A percentile compares a stretch with the other conserved stretches of the same genome.
Evolutionary conservation across 441 rosid species (phyloP).

Genomic region (Lepidium campestre): DNA sequence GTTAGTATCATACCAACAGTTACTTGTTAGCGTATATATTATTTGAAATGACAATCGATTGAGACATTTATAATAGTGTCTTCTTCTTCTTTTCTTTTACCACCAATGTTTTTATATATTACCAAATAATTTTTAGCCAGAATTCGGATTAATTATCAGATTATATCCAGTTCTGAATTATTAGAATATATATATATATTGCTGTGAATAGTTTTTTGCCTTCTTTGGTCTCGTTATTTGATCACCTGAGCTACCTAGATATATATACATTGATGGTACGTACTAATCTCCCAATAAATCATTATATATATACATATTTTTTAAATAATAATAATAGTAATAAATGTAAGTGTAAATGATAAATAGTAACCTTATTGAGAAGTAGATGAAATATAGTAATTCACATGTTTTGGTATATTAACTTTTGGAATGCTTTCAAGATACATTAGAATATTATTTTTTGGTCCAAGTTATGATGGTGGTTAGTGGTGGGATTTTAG

Average conservation of each 20-base stretch:
- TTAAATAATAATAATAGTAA: too few relatives aligned
- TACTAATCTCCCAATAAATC: too few relatives aligned
- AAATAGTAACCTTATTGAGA: background rate
- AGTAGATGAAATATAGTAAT: background rate
- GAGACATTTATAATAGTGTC: constrained; percentile 33
- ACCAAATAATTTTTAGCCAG: background rate
- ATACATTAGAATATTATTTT: constrained; percentile 8
- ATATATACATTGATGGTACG: too few relatives aligned
- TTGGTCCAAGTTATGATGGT: constrained; percentile 35
- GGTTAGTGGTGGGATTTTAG: constrained; percentile 30
- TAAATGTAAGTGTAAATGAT: background rate
- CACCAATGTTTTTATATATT: background rate
- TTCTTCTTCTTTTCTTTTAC: background rate
- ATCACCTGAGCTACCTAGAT: too few relatives aligned
- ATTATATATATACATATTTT: too few relatives aligned
- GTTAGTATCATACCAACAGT: constrained; percentile 35
- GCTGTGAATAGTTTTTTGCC: background rate
- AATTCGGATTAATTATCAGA: background rate
- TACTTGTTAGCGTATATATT: constrained; percentile 26
- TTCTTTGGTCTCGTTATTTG: background rate
- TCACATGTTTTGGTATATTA: background rate
- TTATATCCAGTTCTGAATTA: background rate
- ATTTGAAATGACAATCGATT: constrained; percentile 50
- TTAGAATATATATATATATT: background rate
- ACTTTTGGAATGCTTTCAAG: constrained; percentile 11